Conservation (phyloP, 176 grass and related monocot species). For the Oryza glumipatula region DNA sequence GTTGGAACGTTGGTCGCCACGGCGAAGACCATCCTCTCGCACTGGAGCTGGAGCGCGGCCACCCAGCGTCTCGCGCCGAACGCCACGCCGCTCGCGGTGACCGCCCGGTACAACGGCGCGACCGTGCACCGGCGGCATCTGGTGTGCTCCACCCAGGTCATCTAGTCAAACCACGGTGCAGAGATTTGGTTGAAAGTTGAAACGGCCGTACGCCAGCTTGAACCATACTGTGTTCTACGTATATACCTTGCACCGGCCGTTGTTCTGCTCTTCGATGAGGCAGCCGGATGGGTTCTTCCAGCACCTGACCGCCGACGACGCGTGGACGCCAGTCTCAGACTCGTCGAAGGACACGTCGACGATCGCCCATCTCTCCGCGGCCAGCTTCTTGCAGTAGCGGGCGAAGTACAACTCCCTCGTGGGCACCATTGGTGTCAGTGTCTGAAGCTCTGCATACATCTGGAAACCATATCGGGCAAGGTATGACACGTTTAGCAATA, state of each 20-base stretch:
- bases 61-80: constrained; percentile 86
- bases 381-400: constrained; percentile 67
- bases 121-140: constrained; percentile 50
- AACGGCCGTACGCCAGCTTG: background rate
- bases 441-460: constrained; percentile 85
- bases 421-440: constrained; percentile 70
- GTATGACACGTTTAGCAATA: background rate
- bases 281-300: constrained; percentile 72
- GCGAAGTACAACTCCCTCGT: constrained; percentile 73
- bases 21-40: constrained; percentile 78
- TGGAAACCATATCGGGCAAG: constrained; percentile 35
- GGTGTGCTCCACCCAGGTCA: constrained; percentile 76
- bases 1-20: constrained; percentile 82
- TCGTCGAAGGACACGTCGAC: constrained; percentile 64
- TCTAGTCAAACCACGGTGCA: constrained; percentile 25
- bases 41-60: constrained; percentile 70
- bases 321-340: constrained; percentile 33
- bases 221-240: background rate
- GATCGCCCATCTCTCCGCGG: constrained; percentile 58
- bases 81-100: constrained; percentile 53
- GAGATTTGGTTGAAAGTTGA: background rate
- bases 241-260: constrained; percentile 70
- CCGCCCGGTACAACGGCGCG: constrained; percentile 52
- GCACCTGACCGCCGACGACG: constrained; percentile 41
- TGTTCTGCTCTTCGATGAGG: constrained; percentile 65